Base-by-base conservation (phyloP, 441 rosid species). In the Erodium texanum region DNA sequence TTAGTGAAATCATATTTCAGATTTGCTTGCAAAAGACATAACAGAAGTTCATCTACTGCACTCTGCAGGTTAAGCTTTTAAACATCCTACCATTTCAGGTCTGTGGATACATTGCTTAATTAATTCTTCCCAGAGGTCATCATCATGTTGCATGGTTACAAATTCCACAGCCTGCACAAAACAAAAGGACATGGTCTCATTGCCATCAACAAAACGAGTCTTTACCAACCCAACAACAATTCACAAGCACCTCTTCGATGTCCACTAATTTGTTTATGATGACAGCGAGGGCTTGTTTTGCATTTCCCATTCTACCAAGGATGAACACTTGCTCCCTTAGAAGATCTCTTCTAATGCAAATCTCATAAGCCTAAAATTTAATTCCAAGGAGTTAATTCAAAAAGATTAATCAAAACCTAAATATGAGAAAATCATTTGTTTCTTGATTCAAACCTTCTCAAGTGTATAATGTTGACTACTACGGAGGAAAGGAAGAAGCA, bases 61-160 rank as follows among this genome's bases (percentile, higher is more conserved):
- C 10, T 68, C 70, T 29, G 29, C 45, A 56, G 52, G 65, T 52
- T 16, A 32, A 66, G 8, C 34, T 65, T 65, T 64, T 70, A 66
- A 18, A 1, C 34, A 29, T 29, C 0, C 5, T 83, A 91, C 99
- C 99, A 92, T 95, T 86, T 95, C 98, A 58, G 98, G 97, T 81
- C 86, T 92, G 84, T 92, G 71, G 66, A 92, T 81, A 79, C 99
- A 95, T 76, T 92, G 98, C 77, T 83, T 87, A 75, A 95, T 88
- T 77, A 95, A 79, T 78, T 92, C 99, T 84, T 95, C 97, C 99
- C 98, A 95, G 66, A 95, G 92, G 34, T 89, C 98, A 79, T 95
- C 99, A 73, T 95, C 97, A 68, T 95, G 98, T 83, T 95, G 98
- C 93, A 87, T 79, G 36, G 82, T 87, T 34, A 95, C 99, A 80